A percentile compares a stretch with the other conserved stretches of the same genome.
Conservation (phyloP, 805 yeast genomes). For the Cyberlindnera mrakii region DNA sequence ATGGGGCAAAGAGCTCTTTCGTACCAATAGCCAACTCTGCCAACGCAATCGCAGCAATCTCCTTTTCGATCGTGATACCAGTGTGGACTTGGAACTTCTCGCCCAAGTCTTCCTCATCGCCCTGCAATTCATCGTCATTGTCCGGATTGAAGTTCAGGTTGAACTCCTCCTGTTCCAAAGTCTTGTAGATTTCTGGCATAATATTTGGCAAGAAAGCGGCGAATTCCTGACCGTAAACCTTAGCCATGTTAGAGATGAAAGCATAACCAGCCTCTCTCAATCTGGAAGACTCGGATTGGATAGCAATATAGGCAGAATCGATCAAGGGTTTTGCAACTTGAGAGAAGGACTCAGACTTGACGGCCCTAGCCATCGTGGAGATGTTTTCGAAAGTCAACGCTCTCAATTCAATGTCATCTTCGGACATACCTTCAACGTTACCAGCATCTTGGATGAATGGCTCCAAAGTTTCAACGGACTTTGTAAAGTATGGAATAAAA, state of each 20-base stretch:
- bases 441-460: slow-evolving; percentile 71
- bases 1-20: slow-evolving; percentile 70
- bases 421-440: slow-evolving; percentile 69
- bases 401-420: slow-evolving; percentile 85
- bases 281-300: slow-evolving; percentile 72
- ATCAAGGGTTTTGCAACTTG: slow-evolving; percentile 83
- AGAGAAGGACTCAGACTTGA: slow-evolving; percentile 83
- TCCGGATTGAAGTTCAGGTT: slow-evolving; percentile 49
- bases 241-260: slow-evolving; percentile 88
- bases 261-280: slow-evolving; percentile 94
- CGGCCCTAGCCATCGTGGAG: slow-evolving; percentile 94
- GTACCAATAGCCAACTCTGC: slow-evolving; percentile 87
- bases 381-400: slow-evolving; percentile 91
- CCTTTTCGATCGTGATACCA: slow-evolving; percentile 93
- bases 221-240: slow-evolving; percentile 88
- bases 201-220: slow-evolving; percentile 77
- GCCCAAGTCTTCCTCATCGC: slow-evolving; percentile 50
- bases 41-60: slow-evolving; percentile 86
- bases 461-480: slow-evolving; percentile 74
- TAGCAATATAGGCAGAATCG: slow-evolving; percentile 77
- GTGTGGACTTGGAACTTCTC: slow-evolving; percentile 83
- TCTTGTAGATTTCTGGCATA: slow-evolving; percentile 77
- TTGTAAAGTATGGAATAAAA: slow-evolving; percentile 79
- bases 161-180: slow-evolving; percentile 84
- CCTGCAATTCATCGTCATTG: slow-evolving; percentile 33